Base-by-base conservation (phyloP, 1,284 basidiomycete species). In the Cryptococcus sp. region DNA sequence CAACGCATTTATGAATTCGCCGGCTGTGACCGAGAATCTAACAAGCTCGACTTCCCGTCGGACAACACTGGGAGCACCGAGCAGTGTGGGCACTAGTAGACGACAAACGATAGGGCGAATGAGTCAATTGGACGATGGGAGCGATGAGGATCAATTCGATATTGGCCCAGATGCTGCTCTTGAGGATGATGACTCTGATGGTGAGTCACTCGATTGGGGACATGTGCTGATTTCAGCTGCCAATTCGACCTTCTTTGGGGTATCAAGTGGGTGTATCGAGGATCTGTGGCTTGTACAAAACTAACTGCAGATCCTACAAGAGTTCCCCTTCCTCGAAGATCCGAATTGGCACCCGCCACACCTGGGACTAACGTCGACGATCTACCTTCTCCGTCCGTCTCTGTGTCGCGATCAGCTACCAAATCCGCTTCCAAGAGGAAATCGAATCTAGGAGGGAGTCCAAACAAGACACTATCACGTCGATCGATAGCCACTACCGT, bases 1-100 rank as follows among this genome's bases (percentile, higher is more conserved):
- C 63, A 83, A 84, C 51, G 81, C 84, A 59, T 78, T 91, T 63
- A 82, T 92, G 57, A 77, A 79, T 45, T 69, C 68, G 9, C 65
- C 70, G 19, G 34, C 34, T 36, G n/a, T n/a, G 34, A 41, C 39
- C 10, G 32, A 9, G 10, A 34, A 16, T 34, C 10, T 34, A 16
- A 34, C 32, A 16, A 16, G 32, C 16, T 9, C 32, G 32, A 34
- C 16, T 16, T 34, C 32, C 32, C 32, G 32, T 9, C 32, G 32
- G 16, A 34, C 32, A 16, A 34, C 32, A 9, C 16, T 34, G 32
- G 32, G 32, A 9, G 32, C 32, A 41, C 11, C 19, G 9, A 21
- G 39, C 18, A 21, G 39, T n/a, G 39, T 14, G 10, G 45, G 31
- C 21, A 22, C 44, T 10, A n/a, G 13, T 11, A 34, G 45, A 83